A percentile compares a stretch with the other conserved stretches of the same genome.
Conservation (phyloP, 345 rosid genomes). For the Salix udensis region DNA sequence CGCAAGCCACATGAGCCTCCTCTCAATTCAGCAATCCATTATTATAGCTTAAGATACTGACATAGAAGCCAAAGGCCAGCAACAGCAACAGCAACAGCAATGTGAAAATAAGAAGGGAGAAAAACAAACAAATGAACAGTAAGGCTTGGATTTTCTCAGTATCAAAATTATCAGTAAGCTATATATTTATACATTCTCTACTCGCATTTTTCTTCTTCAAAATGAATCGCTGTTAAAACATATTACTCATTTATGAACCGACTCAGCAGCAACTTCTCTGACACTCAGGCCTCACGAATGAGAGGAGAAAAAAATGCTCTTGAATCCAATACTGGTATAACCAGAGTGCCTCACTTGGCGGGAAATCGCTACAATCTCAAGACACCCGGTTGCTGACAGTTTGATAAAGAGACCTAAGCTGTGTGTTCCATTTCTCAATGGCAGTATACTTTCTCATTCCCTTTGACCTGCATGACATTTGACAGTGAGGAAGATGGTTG, state of each 20-base stretch:
- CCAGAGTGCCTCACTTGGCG: not conserved
- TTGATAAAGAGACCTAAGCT: constrained; percentile 66
- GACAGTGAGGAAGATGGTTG: not conserved
- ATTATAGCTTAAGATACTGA: not conserved
- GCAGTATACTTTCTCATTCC: constrained; percentile 91
- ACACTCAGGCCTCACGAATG: not conserved
- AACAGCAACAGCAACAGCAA: not conserved
- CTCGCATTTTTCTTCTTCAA: constrained; percentile 1
- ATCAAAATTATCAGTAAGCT: not conserved
- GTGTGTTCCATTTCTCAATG: constrained; percentile 93
- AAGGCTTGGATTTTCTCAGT: not conserved
- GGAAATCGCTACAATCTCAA: constrained; percentile 23
- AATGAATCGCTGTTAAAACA: not conserved
- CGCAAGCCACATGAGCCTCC: not conserved
- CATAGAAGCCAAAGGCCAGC: not conserved
- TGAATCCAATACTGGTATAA: not conserved
- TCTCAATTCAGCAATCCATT: not conserved
- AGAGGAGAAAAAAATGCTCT: not conserved
- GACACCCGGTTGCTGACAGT: constrained; percentile 68
- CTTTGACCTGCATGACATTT: constrained; percentile 54
- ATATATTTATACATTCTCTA: constrained; percentile 5
- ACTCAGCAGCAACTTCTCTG: not conserved
- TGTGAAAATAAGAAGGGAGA: not conserved
- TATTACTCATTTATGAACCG: not conserved
- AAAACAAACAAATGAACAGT: not conserved